Percentiles rank a stretch among this genome's conserved stretches.
These are phyloP conservation scores for Ceratocystis diversiconidia DNA, from an alignment of 2,329 filamentous ascomycete genomes.

Conservation along the genomic window DNA sequence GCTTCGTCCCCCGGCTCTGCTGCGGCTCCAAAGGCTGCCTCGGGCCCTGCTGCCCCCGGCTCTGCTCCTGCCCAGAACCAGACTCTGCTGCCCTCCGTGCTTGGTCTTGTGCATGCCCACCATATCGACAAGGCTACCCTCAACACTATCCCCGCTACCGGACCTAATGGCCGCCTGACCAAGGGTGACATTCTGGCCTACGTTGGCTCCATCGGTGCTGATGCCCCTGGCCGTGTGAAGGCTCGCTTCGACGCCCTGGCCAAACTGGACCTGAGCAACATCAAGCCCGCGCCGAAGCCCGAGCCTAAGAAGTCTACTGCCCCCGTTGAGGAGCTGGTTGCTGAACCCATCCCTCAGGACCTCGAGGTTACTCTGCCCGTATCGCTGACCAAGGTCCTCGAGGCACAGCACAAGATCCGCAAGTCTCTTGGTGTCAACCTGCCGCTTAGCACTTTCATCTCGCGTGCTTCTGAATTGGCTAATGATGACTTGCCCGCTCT, in stretches of 20 bases:
- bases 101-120: conserved; percentile 65
- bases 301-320: conserved; percentile 27
- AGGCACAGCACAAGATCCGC: conserved; percentile 68
- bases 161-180: conserved; percentile 73
- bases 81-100: conserved; percentile 65
- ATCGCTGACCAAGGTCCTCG: conserved; percentile 63
- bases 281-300: conserved; percentile 58
- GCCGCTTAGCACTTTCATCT: conserved; percentile 75
- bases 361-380: conserved; percentile 57
- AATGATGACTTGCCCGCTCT: conserved; percentile 68
- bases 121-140: conserved; percentile 62
- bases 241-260: conserved; percentile 57
- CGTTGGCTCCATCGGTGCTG: conserved; percentile 59
- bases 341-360: conserved; percentile 29
- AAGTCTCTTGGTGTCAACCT: conserved; percentile 64
- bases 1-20: conserved; percentile 16
- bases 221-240: conserved; percentile 58
- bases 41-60: conserved; percentile 26
- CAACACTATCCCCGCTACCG: conserved; percentile 71
- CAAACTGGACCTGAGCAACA: conserved; percentile 88
- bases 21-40: conserved; percentile 22
- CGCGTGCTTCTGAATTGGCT: conserved; percentile 69
- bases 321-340: conserved; percentile 27
- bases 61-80: conserved; percentile 31
- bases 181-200: conserved; percentile 94